Evolutionary conservation across 441 rosid species (phyloP), one percentile per base, ranked within the genome.

Genomic region (Bocquillonia castaneifolia): DNA sequence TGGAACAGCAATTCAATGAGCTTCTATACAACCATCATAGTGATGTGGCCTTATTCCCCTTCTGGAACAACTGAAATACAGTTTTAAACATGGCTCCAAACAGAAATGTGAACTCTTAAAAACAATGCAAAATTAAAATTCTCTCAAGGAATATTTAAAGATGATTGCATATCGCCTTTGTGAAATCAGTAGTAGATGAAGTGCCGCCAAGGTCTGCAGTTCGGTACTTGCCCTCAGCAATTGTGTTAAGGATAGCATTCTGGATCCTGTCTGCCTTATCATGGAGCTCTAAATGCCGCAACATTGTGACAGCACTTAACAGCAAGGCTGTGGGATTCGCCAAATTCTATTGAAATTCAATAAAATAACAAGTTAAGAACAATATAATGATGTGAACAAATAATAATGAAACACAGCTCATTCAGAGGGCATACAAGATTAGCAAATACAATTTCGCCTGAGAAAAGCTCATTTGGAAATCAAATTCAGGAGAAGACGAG

Each of bases 301-400:
- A 78, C 98, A 94, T 92, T 67, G 88, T 71, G 52, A 94, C 96
- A 32, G 88, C 73, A 70, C 97, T 92, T 82, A 90, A 70, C 66
- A 92, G 81, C 80, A 92, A 77, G 52, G 99, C 99, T 51, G 98
- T 92, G 14, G 99, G 97, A 72, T 94, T 94, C 25, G 99, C 99
- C 87, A 90, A 7, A 79, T 92, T 87, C 99, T 88, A 59, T 45
- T 34, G 0, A 71, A 57, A 51, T 72, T 66, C 68, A 80, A 45
- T 37, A 68, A 59, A 14, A 64, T 31, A 75, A 63, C 15, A 50
- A 59, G 59, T 67, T 10, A 61, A 14, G 12, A n/a, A 45, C 25
- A 64, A 56, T 34, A 25, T 23, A 8, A 18, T 22, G 15, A 66
- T 28, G 39, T 32, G 22, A 6, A 32, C 47, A 55, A 60, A 58